Percentiles rank a stretch among this genome's conserved stretches.
Evolutionary conservation across 1,284 basidiomycete species (phyloP).

Genomic region (Fistulina hepatica): DNA sequence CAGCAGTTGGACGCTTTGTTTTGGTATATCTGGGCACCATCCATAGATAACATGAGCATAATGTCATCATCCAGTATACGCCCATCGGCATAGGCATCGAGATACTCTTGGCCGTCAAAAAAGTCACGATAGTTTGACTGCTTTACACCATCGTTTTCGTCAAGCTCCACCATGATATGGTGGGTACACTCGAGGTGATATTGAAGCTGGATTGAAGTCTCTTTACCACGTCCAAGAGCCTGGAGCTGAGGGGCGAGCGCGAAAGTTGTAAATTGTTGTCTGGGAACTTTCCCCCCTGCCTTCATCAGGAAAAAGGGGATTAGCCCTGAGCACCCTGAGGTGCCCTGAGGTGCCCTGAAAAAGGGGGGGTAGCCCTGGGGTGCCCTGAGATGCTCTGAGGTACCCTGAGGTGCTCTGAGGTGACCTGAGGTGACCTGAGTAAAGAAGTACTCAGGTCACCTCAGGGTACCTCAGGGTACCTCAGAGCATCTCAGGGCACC

Average conservation of each 20-base stretch:
- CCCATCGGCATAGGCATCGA: conserved; percentile 7
- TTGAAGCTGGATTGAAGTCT: conserved; percentile 13
- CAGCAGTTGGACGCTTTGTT: conserved; percentile 13
- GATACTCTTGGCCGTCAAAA: conserved; percentile 9
- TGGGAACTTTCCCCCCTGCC: conserved; percentile 6
- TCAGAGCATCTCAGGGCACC: no score
- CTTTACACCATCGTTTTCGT: conserved; percentile 1
- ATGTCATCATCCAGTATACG: conserved; percentile 9
- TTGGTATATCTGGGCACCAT: conserved; percentile 12
- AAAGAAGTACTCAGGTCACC: no score
- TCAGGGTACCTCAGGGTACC: no score
- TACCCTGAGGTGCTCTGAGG: no score
- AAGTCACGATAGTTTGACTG: conserved; percentile 5
- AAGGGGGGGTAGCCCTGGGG: no score
- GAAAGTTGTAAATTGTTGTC: conserved; percentile 14
- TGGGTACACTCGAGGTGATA: conserved; percentile 11
- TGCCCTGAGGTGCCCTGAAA: no score
- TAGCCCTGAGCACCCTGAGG: no score
- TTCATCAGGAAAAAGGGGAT: no score
- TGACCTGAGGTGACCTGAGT: no score
- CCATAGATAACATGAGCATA: conserved; percentile 6
- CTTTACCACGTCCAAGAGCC: conserved; percentile 12
- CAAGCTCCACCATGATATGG: conserved; percentile 8
- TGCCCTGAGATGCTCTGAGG: no score
- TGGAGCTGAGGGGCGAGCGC: conserved; percentile 17